Evolutionary conservation across 352 stramenopile genomes (phyloP).

Genomic region (Globisporangium alternatum): DNA sequence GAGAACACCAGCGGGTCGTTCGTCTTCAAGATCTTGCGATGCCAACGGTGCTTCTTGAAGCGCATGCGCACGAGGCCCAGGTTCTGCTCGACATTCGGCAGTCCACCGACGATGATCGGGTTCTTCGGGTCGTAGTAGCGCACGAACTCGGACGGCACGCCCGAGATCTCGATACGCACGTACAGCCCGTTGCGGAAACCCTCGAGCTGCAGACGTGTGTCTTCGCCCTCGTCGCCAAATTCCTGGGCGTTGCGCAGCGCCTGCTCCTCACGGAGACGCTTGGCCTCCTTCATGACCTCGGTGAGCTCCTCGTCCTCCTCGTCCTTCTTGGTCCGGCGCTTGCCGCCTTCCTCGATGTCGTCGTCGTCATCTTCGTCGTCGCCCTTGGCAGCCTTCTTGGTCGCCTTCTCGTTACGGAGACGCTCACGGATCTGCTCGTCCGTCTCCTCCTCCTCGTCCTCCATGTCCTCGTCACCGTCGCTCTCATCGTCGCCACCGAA

Average conservation of each 20-base stretch:
- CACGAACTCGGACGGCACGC: slow-evolving; percentile 95
- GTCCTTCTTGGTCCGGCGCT: slow-evolving; percentile 34
- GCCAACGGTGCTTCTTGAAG: slow-evolving; percentile 99
- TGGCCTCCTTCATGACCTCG: slow-evolving; percentile 83
- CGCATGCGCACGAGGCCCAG: slow-evolving; percentile 95
- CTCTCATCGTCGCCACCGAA: slow-evolving; percentile 33
- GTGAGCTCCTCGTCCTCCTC: slow-evolving; percentile 86
- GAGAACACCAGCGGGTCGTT: slow-evolving; percentile 98
- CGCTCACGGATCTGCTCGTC: slow-evolving; percentile 80
- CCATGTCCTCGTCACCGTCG: slow-evolving; percentile 28
- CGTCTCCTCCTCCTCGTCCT: slow-evolving; percentile 53
- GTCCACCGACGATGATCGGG: slow-evolving; percentile 90
- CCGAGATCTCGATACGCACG: slow-evolving; percentile 95
- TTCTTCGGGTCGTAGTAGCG: slow-evolving; percentile 90
- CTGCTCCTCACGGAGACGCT: slow-evolving; percentile 79
- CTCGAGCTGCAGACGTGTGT: slow-evolving; percentile 90
- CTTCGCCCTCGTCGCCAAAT: slow-evolving; percentile 94
- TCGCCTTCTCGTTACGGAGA: slow-evolving; percentile 88
- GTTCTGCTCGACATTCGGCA: slow-evolving; percentile 95
- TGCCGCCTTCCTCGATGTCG: slow-evolving; percentile 28
- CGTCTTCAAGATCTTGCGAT: slow-evolving; percentile 98
- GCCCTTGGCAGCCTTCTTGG: slow-evolving; percentile 82
- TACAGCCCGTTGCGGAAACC: slow-evolving; percentile 97
- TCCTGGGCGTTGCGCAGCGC: slow-evolving; percentile 89
- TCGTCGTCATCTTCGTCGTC: slow-evolving; percentile 56